Evolutionary conservation across 2,329 filamentous ascomycete species (phyloP).

Genomic region (Camillea tinctor): DNA sequence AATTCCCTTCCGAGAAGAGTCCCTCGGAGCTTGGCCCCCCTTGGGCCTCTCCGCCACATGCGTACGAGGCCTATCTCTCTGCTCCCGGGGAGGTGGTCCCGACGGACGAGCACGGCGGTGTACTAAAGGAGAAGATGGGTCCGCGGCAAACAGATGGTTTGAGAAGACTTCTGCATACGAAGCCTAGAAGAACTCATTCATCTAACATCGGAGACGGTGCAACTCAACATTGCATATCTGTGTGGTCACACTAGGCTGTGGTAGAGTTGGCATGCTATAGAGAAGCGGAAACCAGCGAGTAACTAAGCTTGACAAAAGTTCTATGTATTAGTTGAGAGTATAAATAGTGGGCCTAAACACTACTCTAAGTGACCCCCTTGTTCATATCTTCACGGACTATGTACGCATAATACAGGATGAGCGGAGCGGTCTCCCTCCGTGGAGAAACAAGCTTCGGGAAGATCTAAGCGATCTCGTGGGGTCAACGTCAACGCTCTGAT

Average conservation of each 20-base stretch:
- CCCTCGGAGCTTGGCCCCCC: conserved; percentile 68
- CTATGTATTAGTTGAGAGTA: too few relatives aligned
- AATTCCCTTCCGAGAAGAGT: conserved; percentile 75
- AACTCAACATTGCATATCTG: conserved; percentile 50
- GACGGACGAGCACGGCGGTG: conserved; percentile 49
- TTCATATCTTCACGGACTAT: too few relatives aligned
- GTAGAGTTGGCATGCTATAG: too few relatives aligned
- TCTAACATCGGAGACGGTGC: conserved; percentile 35
- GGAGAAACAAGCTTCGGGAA: too few relatives aligned
- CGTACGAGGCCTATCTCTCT: conserved; percentile 70
- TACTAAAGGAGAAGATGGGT: conserved; percentile 35
- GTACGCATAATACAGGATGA: too few relatives aligned
- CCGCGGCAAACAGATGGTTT: conserved; percentile 39
- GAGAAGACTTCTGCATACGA: conserved; percentile 47
- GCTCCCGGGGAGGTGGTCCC: conserved; percentile 65
- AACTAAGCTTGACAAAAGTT: too few relatives aligned
- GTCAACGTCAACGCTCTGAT: too few relatives aligned
- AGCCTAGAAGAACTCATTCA: conserved; percentile 49
- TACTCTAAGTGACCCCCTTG: too few relatives aligned
- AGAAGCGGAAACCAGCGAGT: too few relatives aligned
- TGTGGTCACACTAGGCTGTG: conserved; percentile 40
- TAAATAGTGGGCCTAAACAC: too few relatives aligned
- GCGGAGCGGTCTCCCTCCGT: too few relatives aligned
- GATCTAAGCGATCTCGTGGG: too few relatives aligned
- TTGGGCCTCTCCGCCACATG: conserved; percentile 64